Base-by-base conservation (phyloP, 1,284 basidiomycete genomes). In the Tylopilus sp. region DNA sequence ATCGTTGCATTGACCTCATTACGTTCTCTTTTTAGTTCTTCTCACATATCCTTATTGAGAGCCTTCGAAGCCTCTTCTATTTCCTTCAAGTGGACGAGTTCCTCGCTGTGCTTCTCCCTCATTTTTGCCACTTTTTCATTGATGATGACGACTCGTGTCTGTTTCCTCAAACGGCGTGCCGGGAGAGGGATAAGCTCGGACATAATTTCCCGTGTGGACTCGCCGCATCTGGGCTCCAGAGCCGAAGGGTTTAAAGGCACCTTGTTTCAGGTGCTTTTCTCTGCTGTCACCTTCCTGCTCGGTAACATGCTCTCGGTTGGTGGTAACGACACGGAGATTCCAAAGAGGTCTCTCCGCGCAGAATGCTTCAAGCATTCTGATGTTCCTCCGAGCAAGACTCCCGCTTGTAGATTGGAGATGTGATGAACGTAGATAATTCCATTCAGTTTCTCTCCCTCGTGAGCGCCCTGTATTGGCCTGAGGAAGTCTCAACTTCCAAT, bases 301-400 rank as follows among this genome's bases (percentile, higher is more conserved):
- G 29, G n/a, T 57, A 36, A 64, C 63, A 4, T 24, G 32, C 10
- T 15, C 39, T 54, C 63, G 61, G 44, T 62, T 56, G 16, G 59
- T 62, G 1, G 63, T 64, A 4, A 62, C 60, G 39, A 64, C 38
- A 9, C 36, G 59, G 13, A 64, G 59, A 22, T 64, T 64, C 9
- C 19, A 8, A 61, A 71, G 63, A 2, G 79, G 77, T 0, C 70
- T 68, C 39, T 82, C 80, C 36, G 85, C 84, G 59, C 85, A 86
- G 22, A 86, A 73, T 60, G 79, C 77, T 26, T 81, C 68, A 71
- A 86, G 83, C 73, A 84, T 79, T 44, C 73, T 72, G 63, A 85
- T 82, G 69, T 82, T 85, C 38, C 81, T 79, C 19, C 76, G 71
- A 19, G 82, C 81, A 53, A 81, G 79, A 13, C 83, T 83, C 13